phyloP scores from a whole-genome alignment of 495 filamentous ascomycete species.

The Lophiotrema nucula region DNA sequence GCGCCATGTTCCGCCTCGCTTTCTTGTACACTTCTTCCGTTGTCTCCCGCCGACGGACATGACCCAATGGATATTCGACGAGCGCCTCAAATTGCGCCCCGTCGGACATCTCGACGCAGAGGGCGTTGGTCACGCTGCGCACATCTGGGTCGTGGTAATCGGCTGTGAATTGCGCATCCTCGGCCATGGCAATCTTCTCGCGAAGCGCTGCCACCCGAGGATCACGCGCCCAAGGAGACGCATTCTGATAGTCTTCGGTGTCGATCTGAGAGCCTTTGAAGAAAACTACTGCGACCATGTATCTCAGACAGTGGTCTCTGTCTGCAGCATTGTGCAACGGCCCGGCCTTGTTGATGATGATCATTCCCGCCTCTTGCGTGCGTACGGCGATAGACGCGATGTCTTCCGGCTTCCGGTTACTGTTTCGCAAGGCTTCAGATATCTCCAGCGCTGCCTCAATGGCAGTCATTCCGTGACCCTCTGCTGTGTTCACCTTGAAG shows the following conservation, averaged over 20 bases:
- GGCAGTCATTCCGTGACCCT: slow-evolving; percentile 98
- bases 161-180: slow-evolving; percentile 88
- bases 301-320: slow-evolving; percentile 94
- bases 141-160: slow-evolving; percentile 92
- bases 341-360: slow-evolving; percentile 99
- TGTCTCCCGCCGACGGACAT: no score
- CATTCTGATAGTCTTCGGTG: slow-evolving; percentile 88
- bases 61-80: slow-evolving; percentile 93
- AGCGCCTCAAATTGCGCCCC: slow-evolving; percentile 89
- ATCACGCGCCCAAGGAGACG: slow-evolving; percentile 83
- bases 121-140: slow-evolving; percentile 92
- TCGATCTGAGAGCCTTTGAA: slow-evolving; percentile 89
- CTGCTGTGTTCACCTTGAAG: slow-evolving; percentile 98
- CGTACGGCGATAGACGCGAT: slow-evolving; percentile 91
- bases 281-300: slow-evolving; percentile 96
- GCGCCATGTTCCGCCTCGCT: no score
- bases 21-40: no score
- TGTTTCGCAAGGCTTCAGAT: slow-evolving; percentile 71
- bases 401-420: slow-evolving; percentile 89
- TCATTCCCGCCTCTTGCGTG: slow-evolving; percentile 95
- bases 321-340: slow-evolving; percentile 99
- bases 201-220: slow-evolving; percentile 84
- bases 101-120: slow-evolving; percentile 92
- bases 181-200: slow-evolving; percentile 87
- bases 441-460: slow-evolving; percentile 91